These are phyloP conservation scores for Apiosordaria backusii DNA, from an alignment of 495 filamentous ascomycete species.

Conservation along the genomic window DNA sequence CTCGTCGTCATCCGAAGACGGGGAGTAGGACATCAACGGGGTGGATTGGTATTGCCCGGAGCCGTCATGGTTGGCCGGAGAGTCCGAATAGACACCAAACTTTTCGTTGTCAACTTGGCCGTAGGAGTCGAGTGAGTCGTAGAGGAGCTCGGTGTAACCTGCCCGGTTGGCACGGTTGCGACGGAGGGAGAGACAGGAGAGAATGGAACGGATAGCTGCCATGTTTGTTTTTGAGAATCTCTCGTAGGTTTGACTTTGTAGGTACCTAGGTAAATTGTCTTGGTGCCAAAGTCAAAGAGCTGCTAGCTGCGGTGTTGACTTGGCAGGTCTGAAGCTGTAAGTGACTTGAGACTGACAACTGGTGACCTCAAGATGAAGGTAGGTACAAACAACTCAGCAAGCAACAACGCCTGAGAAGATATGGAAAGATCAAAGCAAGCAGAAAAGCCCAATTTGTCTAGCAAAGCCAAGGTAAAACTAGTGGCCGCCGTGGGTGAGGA, in stretches of 20 bases:
- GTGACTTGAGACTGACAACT: neutral
- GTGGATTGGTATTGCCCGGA: neutral
- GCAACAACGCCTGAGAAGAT: neutral
- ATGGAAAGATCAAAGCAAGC: neutral
- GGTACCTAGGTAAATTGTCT: neutral
- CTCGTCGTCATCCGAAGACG: neutral
- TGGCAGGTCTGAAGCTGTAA: neutral
- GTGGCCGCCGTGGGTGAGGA: conserved; percentile 10
- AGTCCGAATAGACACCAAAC: neutral
- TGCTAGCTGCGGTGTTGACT: conserved; percentile 7
- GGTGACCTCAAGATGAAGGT: too few relatives aligned
- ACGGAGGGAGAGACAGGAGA: conserved; percentile 19
- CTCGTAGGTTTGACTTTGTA: too few relatives aligned
- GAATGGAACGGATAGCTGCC: conserved; percentile 17
- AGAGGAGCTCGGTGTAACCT: conserved; percentile 21
- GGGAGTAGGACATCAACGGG: neutral
- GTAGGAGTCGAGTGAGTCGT: conserved; percentile 11
- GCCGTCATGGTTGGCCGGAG: neutral
- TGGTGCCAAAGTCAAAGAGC: too few relatives aligned
- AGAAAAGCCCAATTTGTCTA: conserved; percentile 5
- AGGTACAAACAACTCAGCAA: neutral
- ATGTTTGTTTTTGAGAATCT: conserved; percentile 13
- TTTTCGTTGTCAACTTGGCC: neutral
- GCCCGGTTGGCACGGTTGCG: conserved; percentile 1
- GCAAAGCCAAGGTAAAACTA: neutral